phyloP scores from a whole-genome alignment of 257 asterid species.

The Nyctanthes arbortristis region DNA sequence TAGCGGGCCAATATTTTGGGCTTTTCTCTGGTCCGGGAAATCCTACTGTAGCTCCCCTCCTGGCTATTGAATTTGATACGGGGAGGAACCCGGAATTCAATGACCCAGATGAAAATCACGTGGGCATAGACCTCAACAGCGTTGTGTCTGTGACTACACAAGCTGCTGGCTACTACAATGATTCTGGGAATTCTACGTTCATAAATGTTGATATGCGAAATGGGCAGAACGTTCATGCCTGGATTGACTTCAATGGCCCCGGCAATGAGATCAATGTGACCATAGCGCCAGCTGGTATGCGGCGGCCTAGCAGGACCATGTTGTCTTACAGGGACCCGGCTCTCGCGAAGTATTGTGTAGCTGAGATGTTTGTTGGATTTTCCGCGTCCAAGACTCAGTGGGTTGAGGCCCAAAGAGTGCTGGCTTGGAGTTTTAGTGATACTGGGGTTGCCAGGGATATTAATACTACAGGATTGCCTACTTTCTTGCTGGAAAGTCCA shows the following conservation, averaged over 20 bases:
- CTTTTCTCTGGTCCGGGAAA: constrained; percentile 41
- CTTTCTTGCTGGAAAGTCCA: constrained; percentile 38
- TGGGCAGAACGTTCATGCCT: constrained; percentile 69
- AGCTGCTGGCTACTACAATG: constrained; percentile 54
- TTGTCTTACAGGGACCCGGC: constrained; percentile 36
- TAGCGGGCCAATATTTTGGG: constrained; percentile 68
- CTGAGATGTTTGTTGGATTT: constrained; percentile 69
- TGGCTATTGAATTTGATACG: constrained; percentile 76
- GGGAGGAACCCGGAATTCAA: constrained; percentile 66
- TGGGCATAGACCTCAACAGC: constrained; percentile 64
- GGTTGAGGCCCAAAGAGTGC: constrained; percentile 71
- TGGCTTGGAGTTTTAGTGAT: constrained; percentile 86
- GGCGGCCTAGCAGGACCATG: constrained; percentile 47
- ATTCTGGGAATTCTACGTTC: constrained; percentile 18
- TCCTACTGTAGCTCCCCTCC: constrained; percentile 49
- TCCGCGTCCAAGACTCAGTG: constrained; percentile 74
- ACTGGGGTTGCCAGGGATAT: constrained; percentile 67
- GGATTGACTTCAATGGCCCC: constrained; percentile 76
- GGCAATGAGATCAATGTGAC: constrained; percentile 61
- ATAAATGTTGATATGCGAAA: constrained; percentile 54
- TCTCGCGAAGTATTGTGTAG: constrained; percentile 47
- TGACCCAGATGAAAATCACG: constrained; percentile 61
- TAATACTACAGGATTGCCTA: constrained; percentile 64
- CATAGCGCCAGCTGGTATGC: constrained; percentile 60
- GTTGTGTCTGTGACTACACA: constrained; percentile 34